A percentile compares a stretch with the other conserved stretches of the same genome.
Conservation (phyloP, 2,329 filamentous ascomycete genomes). For the Amauroascus niger region DNA sequence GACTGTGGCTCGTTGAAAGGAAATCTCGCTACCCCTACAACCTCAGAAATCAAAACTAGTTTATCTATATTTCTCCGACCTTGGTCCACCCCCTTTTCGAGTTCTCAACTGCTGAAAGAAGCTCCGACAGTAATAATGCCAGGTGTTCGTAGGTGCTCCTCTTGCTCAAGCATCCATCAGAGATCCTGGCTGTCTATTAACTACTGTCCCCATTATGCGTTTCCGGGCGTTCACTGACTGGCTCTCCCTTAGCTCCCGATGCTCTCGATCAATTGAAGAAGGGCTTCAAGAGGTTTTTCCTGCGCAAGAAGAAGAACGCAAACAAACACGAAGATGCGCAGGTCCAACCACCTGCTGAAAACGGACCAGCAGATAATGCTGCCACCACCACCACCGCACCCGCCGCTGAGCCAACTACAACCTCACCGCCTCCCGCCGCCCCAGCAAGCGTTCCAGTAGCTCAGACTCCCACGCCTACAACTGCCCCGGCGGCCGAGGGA, state of each 20-base stretch:
- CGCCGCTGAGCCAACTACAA: slow-evolving; percentile 14
- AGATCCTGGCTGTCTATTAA: background rate
- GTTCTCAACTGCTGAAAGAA: background rate
- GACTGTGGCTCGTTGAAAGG: too few species aligned
- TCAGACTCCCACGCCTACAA: slow-evolving; percentile 14
- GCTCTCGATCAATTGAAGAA: slow-evolving; percentile 28
- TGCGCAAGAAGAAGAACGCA: slow-evolving; percentile 23
- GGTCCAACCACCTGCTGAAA: slow-evolving; percentile 13
- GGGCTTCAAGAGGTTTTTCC: slow-evolving; percentile 27
- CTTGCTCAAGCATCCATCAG: background rate
- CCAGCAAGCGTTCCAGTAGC: slow-evolving; percentile 14
- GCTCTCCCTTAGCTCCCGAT: slow-evolving; percentile 22
- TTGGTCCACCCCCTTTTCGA: background rate
- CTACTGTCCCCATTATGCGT: background rate
- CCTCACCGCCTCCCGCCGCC: slow-evolving; percentile 11
- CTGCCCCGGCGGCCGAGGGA: slow-evolving; percentile 10
- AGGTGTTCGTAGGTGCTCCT: slow-evolving; percentile 27
- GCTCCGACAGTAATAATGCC: slow-evolving; percentile 22
- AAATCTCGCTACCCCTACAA: too few species aligned
- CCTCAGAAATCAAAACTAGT: too few species aligned
- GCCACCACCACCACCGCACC: slow-evolving; percentile 10
- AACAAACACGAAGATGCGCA: slow-evolving; percentile 5
- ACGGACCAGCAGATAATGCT: slow-evolving; percentile 12
- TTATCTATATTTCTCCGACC: background rate
- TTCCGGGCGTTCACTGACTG: slow-evolving; percentile 5